Evolutionary conservation across 2,329 filamentous ascomycete species (phyloP).

Genomic region (Diaporthe batatas): DNA sequence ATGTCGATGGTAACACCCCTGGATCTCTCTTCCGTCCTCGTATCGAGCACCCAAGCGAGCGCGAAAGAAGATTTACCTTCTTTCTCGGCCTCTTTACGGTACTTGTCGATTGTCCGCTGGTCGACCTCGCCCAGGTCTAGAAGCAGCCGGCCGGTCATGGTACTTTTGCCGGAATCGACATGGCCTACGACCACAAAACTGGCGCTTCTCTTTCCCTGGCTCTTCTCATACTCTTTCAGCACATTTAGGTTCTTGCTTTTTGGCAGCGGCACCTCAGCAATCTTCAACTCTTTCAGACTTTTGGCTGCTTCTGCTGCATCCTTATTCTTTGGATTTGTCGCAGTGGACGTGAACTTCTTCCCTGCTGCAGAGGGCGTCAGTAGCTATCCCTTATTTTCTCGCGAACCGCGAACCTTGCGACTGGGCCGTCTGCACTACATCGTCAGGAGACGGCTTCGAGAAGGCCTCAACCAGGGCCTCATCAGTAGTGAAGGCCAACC

Average conservation of each 20-base stretch:
- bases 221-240: slow-evolving; percentile 81
- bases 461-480: slow-evolving; percentile 74
- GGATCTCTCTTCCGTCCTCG: slow-evolving; percentile 87
- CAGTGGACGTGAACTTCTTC: slow-evolving; percentile 57
- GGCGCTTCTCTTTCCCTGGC: slow-evolving; percentile 81
- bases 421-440: slow-evolving; percentile 88
- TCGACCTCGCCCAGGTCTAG: slow-evolving; percentile 91
- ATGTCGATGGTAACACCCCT: slow-evolving; percentile 97
- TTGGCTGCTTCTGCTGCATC: slow-evolving; percentile 54
- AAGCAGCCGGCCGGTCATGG: slow-evolving; percentile 94
- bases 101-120: slow-evolving; percentile 88
- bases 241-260: slow-evolving; percentile 89
- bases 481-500: slow-evolving; percentile 58
- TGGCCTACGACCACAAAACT: slow-evolving; percentile 98
- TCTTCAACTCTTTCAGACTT: slow-evolving; percentile 56
- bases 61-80: slow-evolving; percentile 97
- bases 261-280: slow-evolving; percentile 66
- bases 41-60: slow-evolving; percentile 96
- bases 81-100: slow-evolving; percentile 87
- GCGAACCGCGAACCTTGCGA: slow-evolving; percentile 82
- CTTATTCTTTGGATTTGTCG: slow-evolving; percentile 55
- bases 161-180: slow-evolving; percentile 97
- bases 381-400: slow-evolving; percentile 64
- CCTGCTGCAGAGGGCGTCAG: slow-evolving; percentile 67
- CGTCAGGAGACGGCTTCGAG: slow-evolving; percentile 89